Percentiles rank a stretch among this genome's conserved stretches.
Conservation (phyloP, 352 stramenopile genomes). For the Thalassiosira exigua region DNA sequence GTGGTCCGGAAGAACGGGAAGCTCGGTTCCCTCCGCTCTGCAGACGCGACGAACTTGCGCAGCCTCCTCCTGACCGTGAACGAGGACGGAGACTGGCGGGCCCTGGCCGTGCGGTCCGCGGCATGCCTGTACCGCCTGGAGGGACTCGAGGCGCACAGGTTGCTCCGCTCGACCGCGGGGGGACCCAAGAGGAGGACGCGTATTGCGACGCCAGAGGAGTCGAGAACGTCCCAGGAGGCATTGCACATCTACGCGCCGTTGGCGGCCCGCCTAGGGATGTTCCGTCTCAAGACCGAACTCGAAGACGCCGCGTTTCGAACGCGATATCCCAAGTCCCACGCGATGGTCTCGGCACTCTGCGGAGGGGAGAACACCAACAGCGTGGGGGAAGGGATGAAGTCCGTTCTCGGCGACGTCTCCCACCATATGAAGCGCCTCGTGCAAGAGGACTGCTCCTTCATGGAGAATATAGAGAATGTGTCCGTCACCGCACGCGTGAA, state of each 20-base stretch:
- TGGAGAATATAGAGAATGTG: conserved; percentile 68
- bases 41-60: conserved; percentile 68
- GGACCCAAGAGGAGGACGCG: background rate
- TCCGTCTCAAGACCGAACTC: conserved; percentile 87
- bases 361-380: conserved; percentile 34
- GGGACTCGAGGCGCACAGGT: conserved; percentile 47
- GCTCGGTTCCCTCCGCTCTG: conserved; percentile 15
- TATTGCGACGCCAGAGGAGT: conserved; percentile 47
- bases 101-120: conserved; percentile 75
- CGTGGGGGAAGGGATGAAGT: conserved; percentile 66
- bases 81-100: conserved; percentile 80
- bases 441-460: conserved; percentile 75
- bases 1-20: conserved; percentile 50
- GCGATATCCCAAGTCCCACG: conserved; percentile 77
- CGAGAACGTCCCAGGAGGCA: conserved; percentile 78
- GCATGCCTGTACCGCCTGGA: conserved; percentile 76
- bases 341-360: conserved; percentile 56
- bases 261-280: conserved; percentile 85
- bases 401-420: conserved; percentile 67
- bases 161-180: background rate
- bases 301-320: conserved; percentile 86
- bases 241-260: conserved; percentile 87
- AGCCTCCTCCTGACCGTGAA: conserved; percentile 69
- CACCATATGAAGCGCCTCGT: conserved; percentile 73
- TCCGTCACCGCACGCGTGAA: conserved; percentile 83